These are phyloP conservation scores for Mortierella sp. DNA, from an alignment of 371 early-diverging fungal genomes.

Conservation along the genomic window DNA sequence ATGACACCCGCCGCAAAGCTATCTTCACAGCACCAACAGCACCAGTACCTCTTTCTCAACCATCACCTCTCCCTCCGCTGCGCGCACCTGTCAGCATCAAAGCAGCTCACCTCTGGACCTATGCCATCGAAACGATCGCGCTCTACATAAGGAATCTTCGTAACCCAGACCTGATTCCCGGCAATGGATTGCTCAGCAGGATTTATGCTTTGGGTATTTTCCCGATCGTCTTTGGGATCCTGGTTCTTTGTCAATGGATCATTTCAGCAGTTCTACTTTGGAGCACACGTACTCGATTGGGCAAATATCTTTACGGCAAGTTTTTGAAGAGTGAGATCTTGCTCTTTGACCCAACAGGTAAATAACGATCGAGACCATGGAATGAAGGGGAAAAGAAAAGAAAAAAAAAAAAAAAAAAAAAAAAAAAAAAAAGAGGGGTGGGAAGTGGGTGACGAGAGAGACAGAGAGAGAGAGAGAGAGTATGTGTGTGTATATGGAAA, in stretches of 20 bases:
- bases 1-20: too few relatives aligned
- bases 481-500: too few relatives aligned
- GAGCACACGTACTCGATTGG: slow-evolving; percentile 25
- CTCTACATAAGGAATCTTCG: slow-evolving; percentile 14
- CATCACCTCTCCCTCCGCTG: too few relatives aligned
- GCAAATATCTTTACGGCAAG: slow-evolving; percentile 20
- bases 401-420: neutral
- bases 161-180: slow-evolving; percentile 32
- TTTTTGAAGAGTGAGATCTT: slow-evolving; percentile 33
- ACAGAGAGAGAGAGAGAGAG: slow-evolving; percentile 7
- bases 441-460: too few relatives aligned
- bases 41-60: too few relatives aligned
- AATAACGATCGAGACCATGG: neutral
- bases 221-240: slow-evolving; percentile 16
- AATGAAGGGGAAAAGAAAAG: neutral
- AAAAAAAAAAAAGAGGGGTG: neutral
- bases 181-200: slow-evolving; percentile 13
- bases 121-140: slow-evolving; percentile 9
- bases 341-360: slow-evolving; percentile 40
- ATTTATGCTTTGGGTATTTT: slow-evolving; percentile 26
- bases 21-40: too few relatives aligned
- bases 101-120: neutral
- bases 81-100: too few relatives aligned
- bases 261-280: slow-evolving; percentile 16
- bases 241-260: slow-evolving; percentile 28